Conservation (phyloP, 306 rosid species). For the Cyamopsis tetragonoloba region DNA sequence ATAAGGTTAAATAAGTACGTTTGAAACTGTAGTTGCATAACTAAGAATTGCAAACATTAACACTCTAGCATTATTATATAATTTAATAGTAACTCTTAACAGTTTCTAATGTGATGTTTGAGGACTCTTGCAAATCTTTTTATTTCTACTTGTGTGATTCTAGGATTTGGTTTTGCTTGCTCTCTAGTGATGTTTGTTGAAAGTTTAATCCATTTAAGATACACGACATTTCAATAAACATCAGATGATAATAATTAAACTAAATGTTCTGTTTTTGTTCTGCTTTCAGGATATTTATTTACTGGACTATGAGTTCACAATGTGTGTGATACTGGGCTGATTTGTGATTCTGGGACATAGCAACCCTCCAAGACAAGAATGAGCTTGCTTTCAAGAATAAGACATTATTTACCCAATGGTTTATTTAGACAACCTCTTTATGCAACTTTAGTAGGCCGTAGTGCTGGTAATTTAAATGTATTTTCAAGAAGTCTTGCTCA, state of each 20-base stretch:
- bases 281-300: constrained; percentile 30
- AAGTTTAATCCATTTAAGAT: background rate
- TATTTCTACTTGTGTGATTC: background rate
- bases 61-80: too few species aligned
- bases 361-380: constrained; percentile 37
- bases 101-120: background rate
- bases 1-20: too few species aligned
- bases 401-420: constrained; percentile 47
- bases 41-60: too few species aligned
- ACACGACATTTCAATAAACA: background rate
- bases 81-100: background rate
- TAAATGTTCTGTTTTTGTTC: constrained; percentile 10
- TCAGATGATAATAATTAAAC: background rate
- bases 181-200: background rate
- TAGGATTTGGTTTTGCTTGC: background rate
- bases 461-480: constrained; percentile 27
- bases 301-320: constrained; percentile 12
- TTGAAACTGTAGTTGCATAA: too few species aligned
- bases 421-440: constrained; percentile 30
- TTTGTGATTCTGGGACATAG: constrained; percentile 26
- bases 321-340: constrained; percentile 18
- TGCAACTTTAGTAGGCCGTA: constrained; percentile 12
- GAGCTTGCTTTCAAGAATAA: constrained; percentile 56
- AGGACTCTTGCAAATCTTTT: background rate
- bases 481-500: constrained; percentile 49